Evolutionary conservation across 495 filamentous ascomycete genomes (phyloP).

Genomic region (Apodospora peruviana): DNA sequence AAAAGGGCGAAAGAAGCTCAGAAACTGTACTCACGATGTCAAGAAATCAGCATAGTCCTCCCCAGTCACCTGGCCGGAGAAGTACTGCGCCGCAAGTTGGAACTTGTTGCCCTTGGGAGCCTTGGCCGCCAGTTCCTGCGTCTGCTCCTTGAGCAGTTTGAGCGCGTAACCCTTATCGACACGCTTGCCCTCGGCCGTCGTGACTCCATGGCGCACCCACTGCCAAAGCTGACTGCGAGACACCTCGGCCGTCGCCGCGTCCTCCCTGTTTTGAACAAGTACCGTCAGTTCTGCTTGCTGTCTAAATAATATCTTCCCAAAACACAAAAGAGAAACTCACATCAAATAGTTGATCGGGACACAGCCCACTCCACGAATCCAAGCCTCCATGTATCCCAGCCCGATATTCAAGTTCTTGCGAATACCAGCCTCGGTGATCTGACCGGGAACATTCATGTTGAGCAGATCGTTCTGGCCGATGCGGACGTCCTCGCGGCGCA

Average conservation of each 20-base stretch:
- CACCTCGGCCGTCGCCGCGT: conserved; percentile 95
- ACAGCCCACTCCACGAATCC: conserved; percentile 90
- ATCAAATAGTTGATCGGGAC: conserved; percentile 99
- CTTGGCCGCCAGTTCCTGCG: conserved; percentile 66
- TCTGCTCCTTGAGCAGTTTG: conserved; percentile 81
- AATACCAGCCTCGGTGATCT: conserved; percentile 92
- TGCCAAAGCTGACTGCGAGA: conserved; percentile 92
- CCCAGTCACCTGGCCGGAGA: conserved; percentile 85
- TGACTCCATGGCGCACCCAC: conserved; percentile 82
- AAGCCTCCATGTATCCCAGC: conserved; percentile 97
- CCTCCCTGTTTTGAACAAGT: conserved; percentile 54
- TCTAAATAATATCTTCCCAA: not conserved
- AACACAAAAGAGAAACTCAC: conserved; percentile 35
- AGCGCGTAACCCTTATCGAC: conserved; percentile 89
- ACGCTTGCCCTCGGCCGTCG: conserved; percentile 83
- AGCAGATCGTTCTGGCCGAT: conserved; percentile 86
- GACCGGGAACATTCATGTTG: conserved; percentile 96
- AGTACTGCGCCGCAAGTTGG: conserved; percentile 85
- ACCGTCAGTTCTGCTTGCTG: not conserved
- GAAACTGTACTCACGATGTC: conserved; percentile 57
- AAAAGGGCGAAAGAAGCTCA: not conserved
- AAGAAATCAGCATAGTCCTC: conserved; percentile 98
- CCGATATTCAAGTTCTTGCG: conserved; percentile 98
- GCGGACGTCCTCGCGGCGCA: conserved; percentile 82
- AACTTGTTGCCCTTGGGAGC: conserved; percentile 89